Percentiles rank a stretch among this genome's conserved stretches.
Evolutionary conservation across 2,329 filamentous ascomycete species (phyloP).

Genomic region (Neoscytalidium dimidiatum): DNA sequence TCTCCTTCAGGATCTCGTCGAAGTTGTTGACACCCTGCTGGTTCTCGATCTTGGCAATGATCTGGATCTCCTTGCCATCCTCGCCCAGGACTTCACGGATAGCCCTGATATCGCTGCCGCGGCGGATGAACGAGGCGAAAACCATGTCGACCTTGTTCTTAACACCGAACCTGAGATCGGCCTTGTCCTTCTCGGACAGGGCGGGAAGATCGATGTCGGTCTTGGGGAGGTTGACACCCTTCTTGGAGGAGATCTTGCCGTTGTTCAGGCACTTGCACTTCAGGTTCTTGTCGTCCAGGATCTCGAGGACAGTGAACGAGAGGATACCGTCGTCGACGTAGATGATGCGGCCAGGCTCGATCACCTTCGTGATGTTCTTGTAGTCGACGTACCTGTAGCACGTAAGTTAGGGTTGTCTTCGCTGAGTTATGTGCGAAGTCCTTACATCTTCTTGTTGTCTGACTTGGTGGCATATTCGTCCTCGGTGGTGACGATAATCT

Average conservation of each 20-base stretch:
- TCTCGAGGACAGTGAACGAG: slow-evolving; percentile 87
- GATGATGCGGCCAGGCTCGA: slow-evolving; percentile 85
- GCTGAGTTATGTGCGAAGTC: background rate
- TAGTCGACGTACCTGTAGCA: slow-evolving; percentile 85
- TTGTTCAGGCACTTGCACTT: slow-evolving; percentile 91
- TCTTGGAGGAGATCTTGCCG: slow-evolving; percentile 97
- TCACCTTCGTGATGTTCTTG: slow-evolving; percentile 99
- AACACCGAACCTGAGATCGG: slow-evolving; percentile 90
- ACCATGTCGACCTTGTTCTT: slow-evolving; percentile 99
- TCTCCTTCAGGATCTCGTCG: slow-evolving; percentile 91
- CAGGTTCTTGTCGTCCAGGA: slow-evolving; percentile 87
- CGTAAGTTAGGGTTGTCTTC: background rate
- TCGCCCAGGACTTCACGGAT: slow-evolving; percentile 91
- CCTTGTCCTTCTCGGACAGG: slow-evolving; percentile 97
- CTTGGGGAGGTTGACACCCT: slow-evolving; percentile 98
- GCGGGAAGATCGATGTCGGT: slow-evolving; percentile 98
- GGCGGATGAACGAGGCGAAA: slow-evolving; percentile 97
- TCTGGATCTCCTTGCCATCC: slow-evolving; percentile 94
- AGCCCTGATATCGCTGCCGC: slow-evolving; percentile 85
- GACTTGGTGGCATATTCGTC: slow-evolving; percentile 83
- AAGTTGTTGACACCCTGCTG: slow-evolving; percentile 99
- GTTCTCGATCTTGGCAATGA: slow-evolving; percentile 99
- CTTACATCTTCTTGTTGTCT: slow-evolving; percentile 92
- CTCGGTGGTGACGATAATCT: slow-evolving; percentile 96
- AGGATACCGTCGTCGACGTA: slow-evolving; percentile 98